Evolutionary conservation across 2,329 filamentous ascomycete species (phyloP).

Genomic region (Ceratocystis alfenasii): DNA sequence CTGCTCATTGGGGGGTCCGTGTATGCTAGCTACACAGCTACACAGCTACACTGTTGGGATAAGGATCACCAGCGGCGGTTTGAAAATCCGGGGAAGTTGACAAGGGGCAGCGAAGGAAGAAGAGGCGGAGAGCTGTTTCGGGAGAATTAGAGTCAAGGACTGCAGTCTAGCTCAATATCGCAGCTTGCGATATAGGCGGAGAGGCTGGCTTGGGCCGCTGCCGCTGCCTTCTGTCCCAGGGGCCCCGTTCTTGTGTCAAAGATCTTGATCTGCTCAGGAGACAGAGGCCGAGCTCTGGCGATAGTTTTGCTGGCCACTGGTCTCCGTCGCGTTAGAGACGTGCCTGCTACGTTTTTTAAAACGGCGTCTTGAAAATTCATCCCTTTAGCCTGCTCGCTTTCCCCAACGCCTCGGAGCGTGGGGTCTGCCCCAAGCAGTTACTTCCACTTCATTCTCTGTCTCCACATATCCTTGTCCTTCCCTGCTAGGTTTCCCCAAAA

Average conservation of each 20-base stretch:
- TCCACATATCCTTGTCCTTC: neutral
- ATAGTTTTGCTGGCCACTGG: neutral
- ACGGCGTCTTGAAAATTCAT: neutral
- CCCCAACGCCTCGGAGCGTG: neutral
- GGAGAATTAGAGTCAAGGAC: neutral
- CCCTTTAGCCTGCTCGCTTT: neutral
- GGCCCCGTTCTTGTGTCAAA: too few species aligned
- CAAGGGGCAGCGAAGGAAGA: neutral
- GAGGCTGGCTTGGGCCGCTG: neutral
- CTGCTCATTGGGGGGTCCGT: neutral
- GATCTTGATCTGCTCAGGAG: too few species aligned
- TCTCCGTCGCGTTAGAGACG: neutral
- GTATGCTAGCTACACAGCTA: neutral
- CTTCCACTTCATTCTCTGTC: neutral
- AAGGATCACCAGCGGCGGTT: neutral
- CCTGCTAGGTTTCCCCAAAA: neutral
- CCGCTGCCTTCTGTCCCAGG: too few species aligned
- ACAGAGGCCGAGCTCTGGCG: neutral
- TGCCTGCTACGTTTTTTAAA: neutral
- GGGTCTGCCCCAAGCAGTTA: too few species aligned
- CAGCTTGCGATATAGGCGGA: neutral
- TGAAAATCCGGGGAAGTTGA: slow-evolving; percentile 14
- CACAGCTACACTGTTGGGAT: neutral
- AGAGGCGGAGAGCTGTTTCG: neutral
- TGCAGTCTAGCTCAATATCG: neutral